Conservation (phyloP, 2,329 filamentous ascomycete species). For the Zalaria obscura region DNA sequence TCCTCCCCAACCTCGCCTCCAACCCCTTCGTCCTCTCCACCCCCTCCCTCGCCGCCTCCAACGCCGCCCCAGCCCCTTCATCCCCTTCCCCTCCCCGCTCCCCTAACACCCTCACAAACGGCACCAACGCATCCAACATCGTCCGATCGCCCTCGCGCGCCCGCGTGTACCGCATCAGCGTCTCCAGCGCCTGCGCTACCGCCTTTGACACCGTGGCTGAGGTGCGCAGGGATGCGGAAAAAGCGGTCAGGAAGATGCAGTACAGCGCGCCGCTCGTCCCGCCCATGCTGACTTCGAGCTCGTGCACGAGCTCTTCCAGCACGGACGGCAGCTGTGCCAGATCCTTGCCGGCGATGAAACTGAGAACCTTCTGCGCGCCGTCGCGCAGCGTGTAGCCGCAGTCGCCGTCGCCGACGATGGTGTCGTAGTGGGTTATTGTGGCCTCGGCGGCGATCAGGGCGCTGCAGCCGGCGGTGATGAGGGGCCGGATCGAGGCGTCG, state of each 20-base stretch:
- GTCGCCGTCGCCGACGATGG: slow-evolving; percentile 22
- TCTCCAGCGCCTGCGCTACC: slow-evolving; percentile 12
- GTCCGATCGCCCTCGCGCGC: slow-evolving; percentile 20
- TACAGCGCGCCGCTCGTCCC: slow-evolving; percentile 21
- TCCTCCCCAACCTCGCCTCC: slow-evolving; percentile 19
- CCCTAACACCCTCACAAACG: slow-evolving; percentile 16
- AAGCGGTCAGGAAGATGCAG: slow-evolving; percentile 20
- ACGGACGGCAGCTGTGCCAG: slow-evolving; percentile 13
- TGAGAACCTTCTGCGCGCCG: slow-evolving; percentile 19
- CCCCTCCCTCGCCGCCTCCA: slow-evolving; percentile 13
- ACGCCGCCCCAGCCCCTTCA: slow-evolving; percentile 12
- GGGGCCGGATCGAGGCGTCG: slow-evolving; percentile 13
- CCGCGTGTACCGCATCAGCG: slow-evolving; percentile 18
- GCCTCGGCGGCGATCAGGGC: slow-evolving; percentile 19
- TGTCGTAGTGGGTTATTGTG: slow-evolving; percentile 22
- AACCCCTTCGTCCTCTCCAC: slow-evolving; percentile 20
- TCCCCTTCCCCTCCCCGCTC: slow-evolving; percentile 8
- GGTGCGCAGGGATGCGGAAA: slow-evolving; percentile 13
- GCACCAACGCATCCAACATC: slow-evolving; percentile 22
- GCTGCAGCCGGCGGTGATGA: slow-evolving; percentile 17
- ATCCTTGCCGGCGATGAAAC: slow-evolving; percentile 17
- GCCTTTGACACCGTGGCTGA: slow-evolving; percentile 11
- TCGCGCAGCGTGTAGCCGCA: slow-evolving; percentile 21
- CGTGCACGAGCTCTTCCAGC: slow-evolving; percentile 14
- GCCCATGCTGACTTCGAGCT: slow-evolving; percentile 22